Evolutionary conservation across 1,139 yeast species (phyloP), one percentile per base, ranked within the genome.

Genomic region (Petasospora rhodanensis): DNA sequence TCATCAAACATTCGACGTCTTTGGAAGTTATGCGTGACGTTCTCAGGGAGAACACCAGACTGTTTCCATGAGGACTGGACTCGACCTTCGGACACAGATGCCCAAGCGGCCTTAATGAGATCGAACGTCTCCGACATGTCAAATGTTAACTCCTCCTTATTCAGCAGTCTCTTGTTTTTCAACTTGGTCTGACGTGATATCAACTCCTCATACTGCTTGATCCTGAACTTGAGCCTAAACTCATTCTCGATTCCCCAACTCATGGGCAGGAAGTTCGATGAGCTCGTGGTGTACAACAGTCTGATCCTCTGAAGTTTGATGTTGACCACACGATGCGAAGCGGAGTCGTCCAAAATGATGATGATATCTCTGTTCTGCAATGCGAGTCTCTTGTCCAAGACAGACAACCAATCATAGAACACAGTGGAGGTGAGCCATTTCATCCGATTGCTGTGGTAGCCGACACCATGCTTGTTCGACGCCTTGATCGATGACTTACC

Each of bases 361-460:
- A 76, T 58, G 28, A 78, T 73, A 39, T 74, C 73, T 35, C 83
- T 57, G 21, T 61, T 57, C 23, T 62, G 59, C 31, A 58, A 39
- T 27, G 66, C 65, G 33, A 67, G 47, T 43, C 79, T 68, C 47
- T 76, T 80, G 43, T 78, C 84, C 50, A 79, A 58, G 7, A 76
- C 64, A 3, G 73, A 61, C 17, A 78, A 53, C 67, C 80, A 78
- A 46, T 76, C 76, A 43, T 77, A 79, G 46, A 78, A 76, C 57
- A 76, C 59, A 23, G 76, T 71, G n/a, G 80, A 71, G 2, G 84
- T 77, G 23, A 78, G 61, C 82, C 83, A 76, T 38, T 76, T 74
- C 54, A 74, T 75, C 32, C 70, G 65, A 45, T 78, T 77, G 33
- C 79, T 72, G 44, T 75, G 76, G 54, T 76, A 77, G 15, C 68